These are phyloP conservation scores for Sugiyamaella valdiviana DNA, from an alignment of 805 yeast species.

Conservation along the genomic window DNA sequence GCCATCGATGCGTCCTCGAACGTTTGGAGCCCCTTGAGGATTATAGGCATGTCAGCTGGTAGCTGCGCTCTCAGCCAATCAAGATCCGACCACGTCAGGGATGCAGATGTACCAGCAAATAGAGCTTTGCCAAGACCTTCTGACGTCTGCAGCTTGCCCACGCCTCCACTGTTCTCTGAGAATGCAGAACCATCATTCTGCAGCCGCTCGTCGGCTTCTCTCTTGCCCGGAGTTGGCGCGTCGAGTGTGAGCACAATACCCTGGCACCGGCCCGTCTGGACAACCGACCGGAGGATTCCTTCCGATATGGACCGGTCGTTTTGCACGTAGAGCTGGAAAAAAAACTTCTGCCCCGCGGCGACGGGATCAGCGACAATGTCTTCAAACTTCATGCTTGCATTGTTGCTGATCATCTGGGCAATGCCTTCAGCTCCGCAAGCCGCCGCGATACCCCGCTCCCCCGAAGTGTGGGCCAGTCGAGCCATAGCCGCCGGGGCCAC, in stretches of 20 bases:
- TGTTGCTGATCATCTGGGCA: conserved; percentile 39
- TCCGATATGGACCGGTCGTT: conserved; percentile 25
- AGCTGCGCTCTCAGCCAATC: conserved; percentile 24
- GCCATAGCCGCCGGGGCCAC: conserved; percentile 36
- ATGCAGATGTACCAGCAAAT: conserved; percentile 29
- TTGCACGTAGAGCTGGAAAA: conserved; percentile 30
- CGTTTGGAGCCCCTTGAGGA: conserved; percentile 60
- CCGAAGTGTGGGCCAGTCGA: conserved; percentile 29
- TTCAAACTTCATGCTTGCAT: conserved; percentile 29
- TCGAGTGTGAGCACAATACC: conserved; percentile 52
- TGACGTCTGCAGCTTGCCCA: neutral
- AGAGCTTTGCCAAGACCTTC: conserved; percentile 29
- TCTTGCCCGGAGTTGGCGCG: conserved; percentile 47
- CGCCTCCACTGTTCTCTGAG: conserved; percentile 9
- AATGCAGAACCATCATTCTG: conserved; percentile 22
- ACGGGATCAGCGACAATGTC: conserved; percentile 25
- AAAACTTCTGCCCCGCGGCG: conserved; percentile 23
- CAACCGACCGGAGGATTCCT: conserved; percentile 21
- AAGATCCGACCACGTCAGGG: conserved; percentile 28
- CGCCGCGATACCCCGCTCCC: conserved; percentile 31
- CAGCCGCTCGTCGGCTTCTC: conserved; percentile 41
- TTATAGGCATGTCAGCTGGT: conserved; percentile 41
- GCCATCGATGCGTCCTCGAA: conserved; percentile 61
- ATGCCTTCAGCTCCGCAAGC: conserved; percentile 37
- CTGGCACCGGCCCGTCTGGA: conserved; percentile 33